phyloP scores from a whole-genome alignment of 2,329 filamentous ascomycete species.

The Phyllosticta capitalensis region DNA sequence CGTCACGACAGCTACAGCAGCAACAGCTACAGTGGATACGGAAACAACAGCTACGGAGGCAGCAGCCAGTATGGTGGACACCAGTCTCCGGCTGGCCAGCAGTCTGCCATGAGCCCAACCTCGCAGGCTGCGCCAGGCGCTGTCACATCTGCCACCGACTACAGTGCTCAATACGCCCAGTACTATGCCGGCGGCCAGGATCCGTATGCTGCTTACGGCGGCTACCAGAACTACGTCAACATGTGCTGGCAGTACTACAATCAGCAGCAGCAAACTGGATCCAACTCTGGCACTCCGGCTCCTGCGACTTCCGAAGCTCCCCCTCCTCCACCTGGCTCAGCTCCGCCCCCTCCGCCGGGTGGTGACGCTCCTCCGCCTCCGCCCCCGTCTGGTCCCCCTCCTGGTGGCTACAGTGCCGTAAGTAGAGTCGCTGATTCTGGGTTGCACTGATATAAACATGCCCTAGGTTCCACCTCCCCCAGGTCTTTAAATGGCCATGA shows the following conservation, averaged over 20 bases:
- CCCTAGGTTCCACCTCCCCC: slow-evolving; percentile 24
- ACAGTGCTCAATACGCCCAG: slow-evolving; percentile 72
- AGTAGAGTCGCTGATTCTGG: slow-evolving; percentile 6
- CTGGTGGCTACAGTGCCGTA: slow-evolving; percentile 25
- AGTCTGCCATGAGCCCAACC: slow-evolving; percentile 23
- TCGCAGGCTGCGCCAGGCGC: slow-evolving; percentile 32
- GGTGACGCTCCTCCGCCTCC: slow-evolving; percentile 25
- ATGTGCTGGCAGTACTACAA: slow-evolving; percentile 22
- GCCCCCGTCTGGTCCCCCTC: slow-evolving; percentile 9
- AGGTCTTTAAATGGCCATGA: slow-evolving; percentile 20
- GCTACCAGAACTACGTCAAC: slow-evolving; percentile 41
- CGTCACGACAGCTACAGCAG: slow-evolving; percentile 33
- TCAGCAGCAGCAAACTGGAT: slow-evolving; percentile 18
- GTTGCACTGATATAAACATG: background rate
- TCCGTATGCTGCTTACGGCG: slow-evolving; percentile 85
- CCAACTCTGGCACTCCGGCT: slow-evolving; percentile 18
- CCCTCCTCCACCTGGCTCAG: slow-evolving; percentile 17
- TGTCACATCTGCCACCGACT: slow-evolving; percentile 44
- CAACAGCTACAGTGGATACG: slow-evolving; percentile 18
- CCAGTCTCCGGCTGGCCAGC: slow-evolving; percentile 25
- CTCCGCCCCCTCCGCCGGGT: slow-evolving; percentile 18
- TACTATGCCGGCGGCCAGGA: slow-evolving; percentile 63
- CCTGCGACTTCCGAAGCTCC: slow-evolving; percentile 22
- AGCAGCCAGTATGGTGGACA: slow-evolving; percentile 24
- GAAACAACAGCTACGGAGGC: slow-evolving; percentile 16